These are phyloP conservation scores for Umbelopsis sp. DNA, from an alignment of 192 early-diverging fungal species.

Conservation along the genomic window DNA sequence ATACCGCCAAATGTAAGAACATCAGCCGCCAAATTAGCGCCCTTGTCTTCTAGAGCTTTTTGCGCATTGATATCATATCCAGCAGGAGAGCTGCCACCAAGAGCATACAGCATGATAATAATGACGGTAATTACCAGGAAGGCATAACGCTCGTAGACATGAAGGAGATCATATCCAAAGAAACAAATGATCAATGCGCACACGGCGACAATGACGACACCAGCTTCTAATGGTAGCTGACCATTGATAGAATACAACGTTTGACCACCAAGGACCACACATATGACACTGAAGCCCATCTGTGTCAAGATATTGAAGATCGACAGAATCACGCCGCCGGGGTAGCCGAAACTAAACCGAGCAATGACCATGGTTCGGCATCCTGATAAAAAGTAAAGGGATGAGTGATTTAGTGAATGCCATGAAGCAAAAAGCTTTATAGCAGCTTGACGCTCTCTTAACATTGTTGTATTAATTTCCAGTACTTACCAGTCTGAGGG, in stretches of 20 bases:
- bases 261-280: conserved; percentile 26
- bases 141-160: conserved; percentile 26
- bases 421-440: too few species aligned
- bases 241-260: conserved; percentile 10
- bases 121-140: conserved; percentile 19
- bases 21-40: conserved; percentile 12
- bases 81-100: background rate
- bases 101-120: conserved; percentile 15
- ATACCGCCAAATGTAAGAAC: conserved; percentile 29
- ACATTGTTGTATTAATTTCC: background rate
- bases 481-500: conserved; percentile 1
- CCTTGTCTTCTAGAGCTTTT: background rate
- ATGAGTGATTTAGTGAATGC: too few species aligned
- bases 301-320: conserved; percentile 26
- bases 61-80: conserved; percentile 9
- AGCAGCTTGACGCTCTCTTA: too few species aligned
- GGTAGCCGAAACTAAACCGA: conserved; percentile 23
- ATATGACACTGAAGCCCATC: conserved; percentile 24
- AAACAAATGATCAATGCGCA: conserved; percentile 24
- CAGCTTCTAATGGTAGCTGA: conserved; percentile 4
- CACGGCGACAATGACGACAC: conserved; percentile 23
- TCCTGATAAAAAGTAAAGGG: background rate
- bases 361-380: conserved; percentile 22
- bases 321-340: conserved; percentile 6
- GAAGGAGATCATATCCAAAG: conserved; percentile 25